Evolutionary conservation across 352 stramenopile genomes (phyloP), one percentile per base, ranked within the genome.

Genomic region (Phytophthora tubulina): DNA sequence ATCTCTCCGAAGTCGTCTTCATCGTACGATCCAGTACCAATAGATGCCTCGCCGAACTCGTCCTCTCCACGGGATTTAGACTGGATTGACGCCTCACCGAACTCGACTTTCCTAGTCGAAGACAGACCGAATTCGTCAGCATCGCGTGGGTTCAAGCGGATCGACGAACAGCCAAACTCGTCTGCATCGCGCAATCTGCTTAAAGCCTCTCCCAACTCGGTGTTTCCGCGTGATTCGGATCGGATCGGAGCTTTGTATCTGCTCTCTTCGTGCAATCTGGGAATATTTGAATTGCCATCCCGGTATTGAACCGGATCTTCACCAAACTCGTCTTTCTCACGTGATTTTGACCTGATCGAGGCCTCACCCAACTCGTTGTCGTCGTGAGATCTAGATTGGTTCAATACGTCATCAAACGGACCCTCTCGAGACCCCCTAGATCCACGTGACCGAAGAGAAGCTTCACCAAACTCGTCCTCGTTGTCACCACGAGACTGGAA

Each of bases 1-100:
- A 73, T 63, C 17, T 74, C 67, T 2, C 59, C 42, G 15, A 63
- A 58, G 11, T 63, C 62, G 27, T 55, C 51, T 13, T 57, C 62
- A 13, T 57, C 57, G 9, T 48, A 27, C 4, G 48, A 56, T 45
- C 41, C 36, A 30, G 32, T 54, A 13, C 32, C 21, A 15, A 55
- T 51, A 3, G 21, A 36, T 4, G 4, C 7, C 15, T 63, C 65
- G 3, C 49, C 49, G 31, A 73, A 51, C 21, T 63, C 57, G 31
- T 60, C 44, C 1, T 56, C 41, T 6, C n/a, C 41, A 32, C 14
- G 27, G 7, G 32, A 50, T 3, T 31, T 44, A 13, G 14, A 51
- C 11, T 15, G 33, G 5, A 50, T 13, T 21, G 36, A 51, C 11
- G 17, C 27, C 13, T 66, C 55, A 27, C 21, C 21, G 21, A 27